Evolutionary conservation across 2,329 filamentous ascomycete species (phyloP), one percentile per base, ranked within the genome.

Genomic region (Fusarium sambucinum): DNA sequence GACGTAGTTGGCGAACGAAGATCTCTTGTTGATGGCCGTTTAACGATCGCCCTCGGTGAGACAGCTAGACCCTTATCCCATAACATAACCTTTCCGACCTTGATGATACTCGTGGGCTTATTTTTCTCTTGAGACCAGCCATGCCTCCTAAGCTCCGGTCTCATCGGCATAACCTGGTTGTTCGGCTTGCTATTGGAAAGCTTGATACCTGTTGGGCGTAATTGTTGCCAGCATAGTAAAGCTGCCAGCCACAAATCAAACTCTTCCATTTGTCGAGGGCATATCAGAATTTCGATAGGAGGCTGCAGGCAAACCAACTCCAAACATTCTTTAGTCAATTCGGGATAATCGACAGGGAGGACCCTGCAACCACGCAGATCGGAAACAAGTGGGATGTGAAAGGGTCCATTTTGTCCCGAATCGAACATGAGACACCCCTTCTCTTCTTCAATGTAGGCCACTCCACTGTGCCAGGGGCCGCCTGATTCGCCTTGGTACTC

Each of bases 21-120:
- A 74, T 89, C 86, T 61, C 85, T 81, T 2, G 86, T 87, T 3
- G 87, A 89, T 4, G 87, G 83, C 6, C 85, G 80, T 71, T 84
- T 85, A 50, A 87, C 82, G 57, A 89, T 85, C 19, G 86, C 82
- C 44, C 83, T 81, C 8, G 88, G 86, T 37, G 85, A 84, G 19
- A 80, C 79, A 14, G 87, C 83, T 9, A 82, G 75, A 3, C 90
- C 90, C 76, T 92, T 96, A 79, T 98, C 94, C 95, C 94, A 97
- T 46, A 97, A 85, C 75, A 94, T 90, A 76, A 97, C 88, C 76
- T 94, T 94, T 56, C 94, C 96, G 47, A 97, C 93, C 77, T 98
- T 99, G 82, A 98, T 98, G 69, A 98, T 96, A 56, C 90, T 96
- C 2, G 78, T 75, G 3, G 77, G 68, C 29, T 77, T 81, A 69